Evolutionary conservation across 108 stramenopile genomes (phyloP).

Genomic region (Tribonema minus): DNA sequence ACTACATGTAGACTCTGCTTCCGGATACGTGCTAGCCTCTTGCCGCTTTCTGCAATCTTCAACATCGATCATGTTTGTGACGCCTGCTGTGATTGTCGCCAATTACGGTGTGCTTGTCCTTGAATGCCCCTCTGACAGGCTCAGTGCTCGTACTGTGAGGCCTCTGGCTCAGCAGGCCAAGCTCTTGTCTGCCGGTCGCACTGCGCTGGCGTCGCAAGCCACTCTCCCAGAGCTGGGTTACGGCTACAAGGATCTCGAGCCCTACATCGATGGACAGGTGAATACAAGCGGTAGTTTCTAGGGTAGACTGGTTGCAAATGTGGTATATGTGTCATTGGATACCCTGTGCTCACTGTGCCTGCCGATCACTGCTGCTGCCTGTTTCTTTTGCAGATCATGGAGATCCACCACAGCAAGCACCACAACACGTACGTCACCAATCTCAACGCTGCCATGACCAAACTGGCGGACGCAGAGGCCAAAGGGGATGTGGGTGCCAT

Average conservation of each 20-base stretch:
- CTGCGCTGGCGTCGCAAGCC: not conserved
- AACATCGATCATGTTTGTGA: not conserved
- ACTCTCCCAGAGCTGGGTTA: slow-evolving; percentile 35
- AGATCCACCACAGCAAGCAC: slow-evolving; percentile 52
- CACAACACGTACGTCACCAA: slow-evolving; percentile 51
- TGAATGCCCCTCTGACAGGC: too few species aligned
- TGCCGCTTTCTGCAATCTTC: not conserved
- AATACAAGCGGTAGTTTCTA: not conserved
- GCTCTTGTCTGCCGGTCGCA: not conserved
- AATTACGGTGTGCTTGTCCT: too few species aligned
- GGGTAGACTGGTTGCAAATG: not conserved
- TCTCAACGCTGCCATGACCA: slow-evolving; percentile 40
- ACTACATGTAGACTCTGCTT: too few species aligned
- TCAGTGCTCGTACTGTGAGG: too few species aligned
- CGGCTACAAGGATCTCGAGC: slow-evolving; percentile 38
- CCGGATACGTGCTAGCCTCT: not conserved
- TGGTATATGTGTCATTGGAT: not conserved
- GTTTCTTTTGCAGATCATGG: slow-evolving; percentile 41
- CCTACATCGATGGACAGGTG: slow-evolving; percentile 1
- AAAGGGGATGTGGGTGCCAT: slow-evolving; percentile 39
- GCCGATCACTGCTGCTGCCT: not conserved
- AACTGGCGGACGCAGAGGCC: slow-evolving; percentile 39
- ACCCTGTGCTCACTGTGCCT: not conserved
- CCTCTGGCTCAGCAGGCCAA: not conserved
- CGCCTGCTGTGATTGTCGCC: too few species aligned